Evolutionary conservation across 2,329 filamentous ascomycete species (phyloP).

Genomic region (Moelleriella libera): DNA sequence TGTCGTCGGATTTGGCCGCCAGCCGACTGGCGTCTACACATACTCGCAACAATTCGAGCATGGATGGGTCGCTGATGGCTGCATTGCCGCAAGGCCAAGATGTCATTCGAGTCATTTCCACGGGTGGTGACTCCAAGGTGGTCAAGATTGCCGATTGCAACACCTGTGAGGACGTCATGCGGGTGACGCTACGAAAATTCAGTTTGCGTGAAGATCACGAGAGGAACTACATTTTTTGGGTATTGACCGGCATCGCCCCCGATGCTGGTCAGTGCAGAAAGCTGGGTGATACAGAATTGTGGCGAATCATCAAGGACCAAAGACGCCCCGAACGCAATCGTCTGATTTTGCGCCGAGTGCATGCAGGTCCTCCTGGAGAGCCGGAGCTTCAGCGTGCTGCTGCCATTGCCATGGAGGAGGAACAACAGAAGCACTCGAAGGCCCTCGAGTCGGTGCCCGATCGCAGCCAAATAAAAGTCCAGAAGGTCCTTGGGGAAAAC

Average conservation of each 20-base stretch:
- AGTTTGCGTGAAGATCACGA: conserved; percentile 80
- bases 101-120: conserved; percentile 86
- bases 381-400: conserved; percentile 79
- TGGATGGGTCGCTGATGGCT: conserved; percentile 77
- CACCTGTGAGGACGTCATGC: conserved; percentile 84
- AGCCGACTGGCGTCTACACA: conserved; percentile 53
- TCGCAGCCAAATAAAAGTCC: conserved; percentile 73
- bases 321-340: conserved; percentile 77
- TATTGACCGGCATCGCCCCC: conserved; percentile 72
- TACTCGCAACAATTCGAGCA: conserved; percentile 66
- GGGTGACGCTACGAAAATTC: conserved; percentile 78
- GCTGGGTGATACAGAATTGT: conserved; percentile 74
- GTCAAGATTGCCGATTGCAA: conserved; percentile 87
- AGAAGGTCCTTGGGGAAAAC: conserved; percentile 77
- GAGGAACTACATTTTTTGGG: conserved; percentile 94
- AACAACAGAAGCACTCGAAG: conserved; percentile 54
- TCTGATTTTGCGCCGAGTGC: conserved; percentile 84
- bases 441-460: conserved; percentile 52
- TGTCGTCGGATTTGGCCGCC: conserved; percentile 43
- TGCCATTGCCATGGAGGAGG: conserved; percentile 79
- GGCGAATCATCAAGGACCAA: conserved; percentile 80
- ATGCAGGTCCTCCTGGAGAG: conserved; percentile 75
- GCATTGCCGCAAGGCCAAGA: conserved; percentile 75
- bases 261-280: conserved; percentile 70
- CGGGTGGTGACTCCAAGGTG: conserved; percentile 81